A percentile compares a stretch with the other conserved stretches of the same genome.
Conservation (phyloP, 441 rosid genomes). For the Gossypium aridum region DNA sequence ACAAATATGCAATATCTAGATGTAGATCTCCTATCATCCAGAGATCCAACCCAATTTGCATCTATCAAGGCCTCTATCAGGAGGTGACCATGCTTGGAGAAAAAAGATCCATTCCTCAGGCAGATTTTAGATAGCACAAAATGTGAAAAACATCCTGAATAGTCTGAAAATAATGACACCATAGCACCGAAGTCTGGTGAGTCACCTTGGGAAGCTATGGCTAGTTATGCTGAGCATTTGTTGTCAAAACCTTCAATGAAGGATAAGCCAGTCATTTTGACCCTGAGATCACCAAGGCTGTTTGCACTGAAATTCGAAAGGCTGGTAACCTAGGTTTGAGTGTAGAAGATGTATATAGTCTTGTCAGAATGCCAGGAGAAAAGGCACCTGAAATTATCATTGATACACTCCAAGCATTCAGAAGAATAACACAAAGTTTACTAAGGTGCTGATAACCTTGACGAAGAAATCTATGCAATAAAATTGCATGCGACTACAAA, state of each 20-base stretch:
- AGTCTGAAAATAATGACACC: constrained; percentile 29
- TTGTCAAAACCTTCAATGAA: constrained; percentile 29
- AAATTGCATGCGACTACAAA: too few species aligned
- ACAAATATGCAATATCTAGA: too few species aligned
- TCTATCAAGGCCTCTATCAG: too few species aligned
- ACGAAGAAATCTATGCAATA: too few species aligned
- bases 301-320: constrained; percentile 56
- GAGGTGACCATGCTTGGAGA: too few species aligned
- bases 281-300: constrained; percentile 45
- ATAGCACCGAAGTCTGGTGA: constrained; percentile 32
- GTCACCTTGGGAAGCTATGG: constrained; percentile 20
- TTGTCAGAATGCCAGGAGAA: constrained; percentile 36
- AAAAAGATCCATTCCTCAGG: too few species aligned
- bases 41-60: too few species aligned
- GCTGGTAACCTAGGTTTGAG: constrained; percentile 92
- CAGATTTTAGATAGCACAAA: too few species aligned
- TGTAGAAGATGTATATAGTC: constrained; percentile 15
- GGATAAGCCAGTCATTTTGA: constrained; percentile 23
- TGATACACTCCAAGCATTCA: constrained; percentile 79
- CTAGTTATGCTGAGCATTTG: constrained; percentile 40
- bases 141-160: constrained; percentile 2
- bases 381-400: constrained; percentile 33
- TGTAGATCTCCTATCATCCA: too few species aligned
- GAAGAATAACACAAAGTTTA: constrained; percentile 17
- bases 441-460: too few species aligned